Base-by-base conservation (phyloP, 257 asterid species). In the Salvia miltiorrhiza region DNA sequence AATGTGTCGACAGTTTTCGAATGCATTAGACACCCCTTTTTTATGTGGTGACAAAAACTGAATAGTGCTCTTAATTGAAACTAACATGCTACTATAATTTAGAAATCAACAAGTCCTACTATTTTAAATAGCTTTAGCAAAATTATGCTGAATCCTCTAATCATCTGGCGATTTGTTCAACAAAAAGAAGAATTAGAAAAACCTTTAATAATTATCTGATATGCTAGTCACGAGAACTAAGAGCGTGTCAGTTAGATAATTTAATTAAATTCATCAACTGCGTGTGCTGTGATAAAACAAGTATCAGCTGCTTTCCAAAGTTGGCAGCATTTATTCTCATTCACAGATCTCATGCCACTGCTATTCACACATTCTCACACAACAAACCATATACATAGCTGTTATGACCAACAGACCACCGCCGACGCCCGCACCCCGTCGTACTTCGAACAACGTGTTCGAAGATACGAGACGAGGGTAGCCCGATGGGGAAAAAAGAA, bases 261-360 rank as follows among this genome's bases (percentile, higher is more conserved):
- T 39, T 23, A 47, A 9, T 30, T 30, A 54, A 68, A 40, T n/a
- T 67, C 28, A 52, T 67, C 72, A 67, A 67, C 62, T 20, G 63
- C 26, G 71, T 35, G 43, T 56, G 14, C 35, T 2, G 75, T 45
- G 62, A 37, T 39, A 43, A 52, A 67, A 52, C 52, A 44, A 44
- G 48, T 39, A 67, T 19, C 28, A 54, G 11, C 23, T 53, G 68
- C 63, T 65, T 52, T 24, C 44, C 64, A 73, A 64, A 45, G 45
- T 63, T 57, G 76, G 65, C 19, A n/a, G 77, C 77, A 76, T 65
- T 71, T 49, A 71, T 21, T 70, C 57, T 60, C 13, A 32, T 41
- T 49, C 45, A 60, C 53, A 62, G 49, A 11, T 2, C 54, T 39
- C 37, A 52, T 17, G 52, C 7, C 33, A 8, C 52, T n/a, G 21